These are phyloP conservation scores for Vigna angularis DNA, from an alignment of 306 rosid species.

Conservation along the genomic window DNA sequence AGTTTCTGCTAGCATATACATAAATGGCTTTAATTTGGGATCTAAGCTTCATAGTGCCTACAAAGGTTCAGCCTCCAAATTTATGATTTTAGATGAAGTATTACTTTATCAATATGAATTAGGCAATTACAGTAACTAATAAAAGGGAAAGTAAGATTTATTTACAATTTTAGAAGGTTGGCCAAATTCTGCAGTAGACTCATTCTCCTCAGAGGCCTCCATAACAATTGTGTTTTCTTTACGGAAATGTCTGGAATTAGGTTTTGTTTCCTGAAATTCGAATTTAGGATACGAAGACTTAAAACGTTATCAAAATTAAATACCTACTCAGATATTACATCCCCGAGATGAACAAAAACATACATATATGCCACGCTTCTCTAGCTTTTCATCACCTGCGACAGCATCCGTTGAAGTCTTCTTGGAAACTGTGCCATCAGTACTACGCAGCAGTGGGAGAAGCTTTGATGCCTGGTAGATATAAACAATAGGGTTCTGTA, in stretches of 20 bases:
- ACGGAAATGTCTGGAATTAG: slow-evolving; percentile 36
- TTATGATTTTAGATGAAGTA: slow-evolving; percentile 8
- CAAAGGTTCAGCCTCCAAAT: slow-evolving; percentile 28
- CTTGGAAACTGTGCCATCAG: slow-evolving; percentile 39
- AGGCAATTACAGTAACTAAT: slow-evolving; percentile 22
- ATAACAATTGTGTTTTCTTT: slow-evolving; percentile 16
- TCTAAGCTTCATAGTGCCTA: slow-evolving; percentile 26
- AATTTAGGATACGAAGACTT: background rate
- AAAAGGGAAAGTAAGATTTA: slow-evolving; percentile 18
- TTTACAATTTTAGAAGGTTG: slow-evolving; percentile 53
- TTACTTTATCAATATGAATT: slow-evolving; percentile 23
- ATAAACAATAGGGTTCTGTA: background rate
- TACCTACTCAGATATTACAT: slow-evolving; percentile 14
- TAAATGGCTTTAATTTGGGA: slow-evolving; percentile 7
- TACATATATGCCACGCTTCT: slow-evolving; percentile 48
- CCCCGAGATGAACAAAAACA: slow-evolving; percentile 34
- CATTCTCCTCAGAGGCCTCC: slow-evolving; percentile 41
- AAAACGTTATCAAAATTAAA: slow-evolving; percentile 18
- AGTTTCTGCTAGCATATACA: background rate
- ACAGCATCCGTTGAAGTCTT: slow-evolving; percentile 43
- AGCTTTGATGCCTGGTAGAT: slow-evolving; percentile 65
- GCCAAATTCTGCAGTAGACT: slow-evolving; percentile 36
- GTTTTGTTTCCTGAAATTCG: slow-evolving; percentile 48
- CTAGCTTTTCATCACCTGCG: slow-evolving; percentile 40
- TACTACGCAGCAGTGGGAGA: slow-evolving; percentile 43